These are phyloP conservation scores for Colletotrichum sidae DNA, from an alignment of 2,329 filamentous ascomycete species.

Conservation along the genomic window DNA sequence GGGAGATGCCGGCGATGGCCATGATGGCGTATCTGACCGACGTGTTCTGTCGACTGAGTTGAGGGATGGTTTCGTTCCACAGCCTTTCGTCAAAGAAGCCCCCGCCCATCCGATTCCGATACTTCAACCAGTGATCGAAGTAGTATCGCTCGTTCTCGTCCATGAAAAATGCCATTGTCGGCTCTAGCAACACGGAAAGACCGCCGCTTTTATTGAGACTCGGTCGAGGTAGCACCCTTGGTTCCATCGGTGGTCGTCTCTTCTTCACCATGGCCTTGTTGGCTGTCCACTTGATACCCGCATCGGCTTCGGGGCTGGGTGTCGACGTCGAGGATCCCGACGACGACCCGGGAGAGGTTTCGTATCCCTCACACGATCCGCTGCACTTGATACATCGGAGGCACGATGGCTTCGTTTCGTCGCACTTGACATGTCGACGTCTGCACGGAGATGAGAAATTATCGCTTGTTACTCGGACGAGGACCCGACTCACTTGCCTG, in stretches of 20 bases:
- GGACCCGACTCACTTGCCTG: slow-evolving; percentile 44
- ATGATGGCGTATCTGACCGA: slow-evolving; percentile 51
- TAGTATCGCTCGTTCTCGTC: slow-evolving; percentile 41
- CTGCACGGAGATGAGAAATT: slow-evolving; percentile 37
- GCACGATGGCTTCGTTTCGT: slow-evolving; percentile 50
- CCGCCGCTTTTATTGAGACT: not conserved
- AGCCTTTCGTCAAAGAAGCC: slow-evolving; percentile 47
- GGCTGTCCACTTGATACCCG: not conserved
- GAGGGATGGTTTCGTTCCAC: slow-evolving; percentile 50
- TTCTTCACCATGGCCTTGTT: not conserved
- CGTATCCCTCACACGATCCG: slow-evolving; percentile 49
- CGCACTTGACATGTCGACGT: slow-evolving; percentile 50
- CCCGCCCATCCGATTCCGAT: slow-evolving; percentile 42
- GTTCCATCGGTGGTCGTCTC: not conserved
- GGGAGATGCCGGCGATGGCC: slow-evolving; percentile 50
- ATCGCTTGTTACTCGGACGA: not conserved
- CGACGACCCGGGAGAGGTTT: slow-evolving; percentile 4
- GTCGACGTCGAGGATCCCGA: slow-evolving; percentile 7
- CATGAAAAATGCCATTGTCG: slow-evolving; percentile 27
- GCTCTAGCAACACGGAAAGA: not conserved
- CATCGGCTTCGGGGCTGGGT: not conserved
- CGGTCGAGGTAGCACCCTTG: not conserved
- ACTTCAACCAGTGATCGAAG: slow-evolving; percentile 42
- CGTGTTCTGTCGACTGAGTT: slow-evolving; percentile 46
- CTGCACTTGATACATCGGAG: slow-evolving; percentile 50